These are phyloP conservation scores for Heterobasidion parviporum DNA, from an alignment of 1,284 basidiomycete species.

Conservation along the genomic window DNA sequence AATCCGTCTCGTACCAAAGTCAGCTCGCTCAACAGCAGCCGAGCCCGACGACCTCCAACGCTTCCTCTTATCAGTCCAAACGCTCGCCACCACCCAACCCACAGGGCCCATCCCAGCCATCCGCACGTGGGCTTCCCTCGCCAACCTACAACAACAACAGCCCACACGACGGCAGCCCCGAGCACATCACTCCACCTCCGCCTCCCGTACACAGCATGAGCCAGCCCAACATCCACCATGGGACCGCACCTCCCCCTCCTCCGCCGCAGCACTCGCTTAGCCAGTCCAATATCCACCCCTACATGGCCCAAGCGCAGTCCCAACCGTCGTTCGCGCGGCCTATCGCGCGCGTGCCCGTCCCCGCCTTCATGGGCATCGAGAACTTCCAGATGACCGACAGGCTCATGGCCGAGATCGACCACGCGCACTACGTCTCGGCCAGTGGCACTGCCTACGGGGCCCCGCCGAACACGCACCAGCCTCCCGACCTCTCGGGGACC, in stretches of 20 bases:
- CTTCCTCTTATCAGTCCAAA: conserved; percentile 26
- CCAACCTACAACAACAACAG: conserved; percentile 17
- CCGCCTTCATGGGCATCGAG: conserved; percentile 8
- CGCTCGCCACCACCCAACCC: conserved; percentile 33
- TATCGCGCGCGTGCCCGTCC: neutral
- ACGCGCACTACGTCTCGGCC: conserved; percentile 23
- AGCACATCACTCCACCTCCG: conserved; percentile 23
- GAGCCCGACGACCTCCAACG: conserved; percentile 47
- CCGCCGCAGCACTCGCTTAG: conserved; percentile 14
- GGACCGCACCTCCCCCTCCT: conserved; percentile 1
- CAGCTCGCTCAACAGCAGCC: conserved; percentile 32
- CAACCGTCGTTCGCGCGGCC: conserved; percentile 2
- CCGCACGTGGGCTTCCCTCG: conserved; percentile 30
- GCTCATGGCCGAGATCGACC: conserved; percentile 11
- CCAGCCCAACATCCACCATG: conserved; percentile 19
- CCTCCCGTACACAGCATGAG: conserved; percentile 20
- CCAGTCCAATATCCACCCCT: conserved; percentile 15
- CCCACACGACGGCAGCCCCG: conserved; percentile 20
- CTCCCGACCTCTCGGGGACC: conserved; percentile 25
- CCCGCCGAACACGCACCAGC: conserved; percentile 13
- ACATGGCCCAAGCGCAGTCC: neutral
- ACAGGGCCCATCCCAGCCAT: conserved; percentile 23
- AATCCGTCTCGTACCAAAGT: conserved; percentile 12
- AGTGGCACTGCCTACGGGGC: conserved; percentile 22
- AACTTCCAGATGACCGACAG: conserved; percentile 8